Percentiles rank a stretch among this genome's conserved stretches.
Conservation (phyloP, 305 asterid genomes). For the Solanum hybrid region DNA sequence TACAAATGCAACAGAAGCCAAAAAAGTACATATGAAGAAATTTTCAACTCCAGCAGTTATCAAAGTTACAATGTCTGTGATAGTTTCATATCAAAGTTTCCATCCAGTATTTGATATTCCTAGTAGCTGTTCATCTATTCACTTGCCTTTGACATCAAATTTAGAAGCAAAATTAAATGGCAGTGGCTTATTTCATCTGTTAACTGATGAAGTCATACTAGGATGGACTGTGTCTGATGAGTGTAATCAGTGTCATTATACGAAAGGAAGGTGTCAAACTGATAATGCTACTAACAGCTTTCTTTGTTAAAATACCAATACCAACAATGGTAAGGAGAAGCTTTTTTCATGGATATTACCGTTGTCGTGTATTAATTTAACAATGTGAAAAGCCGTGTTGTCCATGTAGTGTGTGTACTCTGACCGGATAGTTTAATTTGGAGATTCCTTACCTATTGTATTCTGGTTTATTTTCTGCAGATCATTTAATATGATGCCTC, state of each 20-base stretch:
- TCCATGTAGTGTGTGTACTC: no score
- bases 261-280: slow-evolving; percentile 25
- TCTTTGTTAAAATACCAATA: slow-evolving; percentile 6
- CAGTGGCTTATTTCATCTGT: neutral
- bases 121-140: no score
- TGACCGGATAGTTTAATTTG: no score
- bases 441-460: no score
- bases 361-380: no score
- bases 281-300: neutral
- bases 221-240: slow-evolving; percentile 23
- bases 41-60: neutral
- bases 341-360: no score
- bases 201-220: slow-evolving; percentile 3
- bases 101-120: no score
- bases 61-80: neutral
- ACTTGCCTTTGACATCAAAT: no score
- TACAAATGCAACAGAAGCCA: neutral
- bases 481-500: no score
- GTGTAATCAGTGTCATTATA: slow-evolving; percentile 9
- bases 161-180: neutral
- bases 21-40: neutral
- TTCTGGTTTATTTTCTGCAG: no score
- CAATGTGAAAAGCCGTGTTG: no score
- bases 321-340: neutral
- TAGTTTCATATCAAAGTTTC: neutral